A percentile compares a stretch with the other conserved stretches of the same genome.
Evolutionary conservation across 2,329 filamentous ascomycete species (phyloP).

Genomic region (Xylaria arbuscula): DNA sequence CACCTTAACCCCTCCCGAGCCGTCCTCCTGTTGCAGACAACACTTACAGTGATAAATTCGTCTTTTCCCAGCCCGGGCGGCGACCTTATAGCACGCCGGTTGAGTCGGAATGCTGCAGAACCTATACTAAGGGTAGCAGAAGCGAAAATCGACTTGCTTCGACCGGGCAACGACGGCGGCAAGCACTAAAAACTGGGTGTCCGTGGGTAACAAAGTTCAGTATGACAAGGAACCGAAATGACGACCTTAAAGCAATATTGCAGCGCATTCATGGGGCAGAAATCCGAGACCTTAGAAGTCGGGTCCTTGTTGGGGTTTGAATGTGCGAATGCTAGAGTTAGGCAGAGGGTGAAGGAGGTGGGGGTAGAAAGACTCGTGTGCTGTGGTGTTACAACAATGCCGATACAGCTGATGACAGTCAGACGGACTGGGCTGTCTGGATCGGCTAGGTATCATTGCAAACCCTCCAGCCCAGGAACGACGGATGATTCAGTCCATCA

Average conservation of each 20-base stretch:
- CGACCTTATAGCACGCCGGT: conserved; percentile 20
- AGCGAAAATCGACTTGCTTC: conserved; percentile 10
- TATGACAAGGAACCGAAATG: not conserved
- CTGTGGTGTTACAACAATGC: conserved; percentile 26
- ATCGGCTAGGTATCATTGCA: conserved; percentile 8
- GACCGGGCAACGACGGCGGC: conserved; percentile 7
- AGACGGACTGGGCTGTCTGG: conserved; percentile 3
- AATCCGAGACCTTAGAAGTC: conserved; percentile 3
- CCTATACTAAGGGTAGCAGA: conserved; percentile 7
- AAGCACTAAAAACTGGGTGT: conserved; percentile 10
- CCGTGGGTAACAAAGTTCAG: conserved; percentile 15
- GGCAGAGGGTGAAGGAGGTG: conserved; percentile 11
- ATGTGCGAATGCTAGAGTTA: conserved; percentile 14
- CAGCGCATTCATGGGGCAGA: conserved; percentile 10
- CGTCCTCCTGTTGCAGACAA: conserved; percentile 8
- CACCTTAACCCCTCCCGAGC: conserved; percentile 5
- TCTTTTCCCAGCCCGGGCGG: conserved; percentile 16
- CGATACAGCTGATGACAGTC: conserved; percentile 25
- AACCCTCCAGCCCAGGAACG: conserved; percentile 25
- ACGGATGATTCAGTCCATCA: conserved; percentile 19
- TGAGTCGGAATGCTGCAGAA: conserved; percentile 34
- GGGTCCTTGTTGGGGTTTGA: conserved; percentile 9
- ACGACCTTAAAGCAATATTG: conserved; percentile 1
- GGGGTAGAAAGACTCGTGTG: conserved; percentile 21
- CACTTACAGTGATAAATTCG: conserved; percentile 8